Evolutionary conservation across 225 moss, liverwort and hornwort genomes (phyloP), one percentile per base, ranked within the genome.

Genomic region (Lunularia cruciata): DNA sequence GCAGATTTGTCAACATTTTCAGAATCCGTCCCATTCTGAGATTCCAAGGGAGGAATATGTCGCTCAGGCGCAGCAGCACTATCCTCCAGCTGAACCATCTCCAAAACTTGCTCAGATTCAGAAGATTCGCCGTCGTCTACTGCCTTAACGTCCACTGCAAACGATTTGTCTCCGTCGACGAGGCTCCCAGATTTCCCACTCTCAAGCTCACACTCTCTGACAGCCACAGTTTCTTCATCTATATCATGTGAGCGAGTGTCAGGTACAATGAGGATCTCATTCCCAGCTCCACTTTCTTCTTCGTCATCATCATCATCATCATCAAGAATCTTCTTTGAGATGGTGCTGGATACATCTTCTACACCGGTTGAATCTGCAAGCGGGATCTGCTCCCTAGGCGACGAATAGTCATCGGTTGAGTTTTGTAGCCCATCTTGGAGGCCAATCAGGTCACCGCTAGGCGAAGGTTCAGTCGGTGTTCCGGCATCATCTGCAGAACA

Each of bases 21-120:
- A 2, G 22, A n/a, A 32, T 4, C 48, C 28, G 0, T 43, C 42
- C 8, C 30, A 38, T 33, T 32, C 6, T 23, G 22, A 34, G 45
- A 8, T 31, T 70, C 70, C 25, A 70, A 9, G 2, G 49, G 31
- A 19, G 13, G 33, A 39, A 52, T 51, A 13, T 49, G 22, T 26
- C 57, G 54, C 56, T 78, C 63, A 11, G 73, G 2, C 12, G 30
- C 23, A n/a, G 32, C 77, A n/a, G 5, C 28, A 16, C 4, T 26
- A 14, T 67, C 57, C 1, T 75, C 71, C 32, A 30, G 32, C 9
- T 56, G 62, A 3, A 46, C 57, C 25, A 76, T 33, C 33, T 69
- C 63, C 62, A 69, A 34, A 20, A 57, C 68, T 70, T 71, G 74
- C 67, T 75, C 74, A 27, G 45, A 27, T 22, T 75, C 60, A 14